Evolutionary conservation across 1,284 basidiomycete genomes (phyloP), one percentile per base, ranked within the genome.

Genomic region (Exobasidium cylindrosporum): DNA sequence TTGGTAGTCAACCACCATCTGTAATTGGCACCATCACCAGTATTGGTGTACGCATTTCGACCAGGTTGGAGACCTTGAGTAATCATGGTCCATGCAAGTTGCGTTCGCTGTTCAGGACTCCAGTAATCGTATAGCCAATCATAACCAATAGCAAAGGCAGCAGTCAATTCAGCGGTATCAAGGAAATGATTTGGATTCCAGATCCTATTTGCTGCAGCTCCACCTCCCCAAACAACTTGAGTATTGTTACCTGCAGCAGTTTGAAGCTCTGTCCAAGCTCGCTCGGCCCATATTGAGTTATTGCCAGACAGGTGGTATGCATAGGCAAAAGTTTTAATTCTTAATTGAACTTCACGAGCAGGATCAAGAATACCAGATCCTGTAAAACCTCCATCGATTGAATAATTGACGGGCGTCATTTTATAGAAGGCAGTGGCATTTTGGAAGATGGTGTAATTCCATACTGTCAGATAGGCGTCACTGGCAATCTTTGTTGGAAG

Each of bases 101-200:
- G 82, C 46, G 81, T 82, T 78, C 87, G 88, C 82, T 96, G 90
- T 3, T 86, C 84, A 31, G 84, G 81, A 5, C 85, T 86, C 90
- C 91, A 96, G 62, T 86, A 84, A 62, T 95, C 88, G 81, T 96
- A 89, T 59, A 98, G 82, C 85, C 85, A 99, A 81, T 99, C 96
- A 77, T 97, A 99, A 1, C 88, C 96, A 70, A 96, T 90, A 35
- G 86, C 76, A 60, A 76, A 78, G 14, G 76, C 76, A 1, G 76
- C 67, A 29, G 87, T 88, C 76, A 97, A 85, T 81, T 99, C 96
- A 23, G 88, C 95, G 6, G 88, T 84, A 81, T 99, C 96, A 61
- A 99, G 88, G 87, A 97, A 98, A 82, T 98, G 96, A 1, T 61
- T 69, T 2, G 88, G 84, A 82, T 96, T 95, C 92, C 93, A 97